phyloP scores from a whole-genome alignment of 495 filamentous ascomycete genomes.

The Cetradonia linearis region DNA sequence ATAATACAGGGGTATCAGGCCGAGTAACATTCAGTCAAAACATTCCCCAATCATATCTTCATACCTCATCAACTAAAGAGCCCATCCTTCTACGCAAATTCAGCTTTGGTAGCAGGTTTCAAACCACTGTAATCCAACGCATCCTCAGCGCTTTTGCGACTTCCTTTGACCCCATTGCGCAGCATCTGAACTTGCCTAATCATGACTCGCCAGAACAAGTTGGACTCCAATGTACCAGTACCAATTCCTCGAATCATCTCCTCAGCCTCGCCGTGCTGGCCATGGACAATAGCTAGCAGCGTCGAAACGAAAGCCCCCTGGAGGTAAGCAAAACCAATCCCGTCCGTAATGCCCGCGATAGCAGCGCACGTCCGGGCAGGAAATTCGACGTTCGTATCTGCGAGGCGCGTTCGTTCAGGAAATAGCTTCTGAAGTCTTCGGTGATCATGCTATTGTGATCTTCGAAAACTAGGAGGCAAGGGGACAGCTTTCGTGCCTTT shows the following conservation, averaged over 20 bases:
- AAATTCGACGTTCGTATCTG: slow-evolving; percentile 43
- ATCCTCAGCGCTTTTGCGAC: slow-evolving; percentile 24
- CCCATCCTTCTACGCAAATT: neutral
- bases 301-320: slow-evolving; percentile 54
- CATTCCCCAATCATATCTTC: no score
- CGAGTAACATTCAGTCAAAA: no score
- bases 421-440: slow-evolving; percentile 45
- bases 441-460: slow-evolving; percentile 53
- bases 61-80: no score
- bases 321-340: slow-evolving; percentile 55
- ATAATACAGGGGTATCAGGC: no score
- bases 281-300: slow-evolving; percentile 39
- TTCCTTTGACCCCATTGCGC: slow-evolving; percentile 19
- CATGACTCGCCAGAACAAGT: slow-evolving; percentile 31
- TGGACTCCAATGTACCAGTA: slow-evolving; percentile 32
- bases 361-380: slow-evolving; percentile 39
- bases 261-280: slow-evolving; percentile 12
- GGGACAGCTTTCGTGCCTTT: slow-evolving; percentile 15
- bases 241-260: neutral
- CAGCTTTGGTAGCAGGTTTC: neutral
- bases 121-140: slow-evolving; percentile 8
- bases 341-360: slow-evolving; percentile 47
- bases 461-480: slow-evolving; percentile 48
- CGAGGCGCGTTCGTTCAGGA: slow-evolving; percentile 59
- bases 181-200: slow-evolving; percentile 19